A percentile compares a stretch with the other conserved stretches of the same genome.
phyloP scores from a whole-genome alignment of 495 filamentous ascomycete species.

The Lindgomyces ingoldianus region DNA sequence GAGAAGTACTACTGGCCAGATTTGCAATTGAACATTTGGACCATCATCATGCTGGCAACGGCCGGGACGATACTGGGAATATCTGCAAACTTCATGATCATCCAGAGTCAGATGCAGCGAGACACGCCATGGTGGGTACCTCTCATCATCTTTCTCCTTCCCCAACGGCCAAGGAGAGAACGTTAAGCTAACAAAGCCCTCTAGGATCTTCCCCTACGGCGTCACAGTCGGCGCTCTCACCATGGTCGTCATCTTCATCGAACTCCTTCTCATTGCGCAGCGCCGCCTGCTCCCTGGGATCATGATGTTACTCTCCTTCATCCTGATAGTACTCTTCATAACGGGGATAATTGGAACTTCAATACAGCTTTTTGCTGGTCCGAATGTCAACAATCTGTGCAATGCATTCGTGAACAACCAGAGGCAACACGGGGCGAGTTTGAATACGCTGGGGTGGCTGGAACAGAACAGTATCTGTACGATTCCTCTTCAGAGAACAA shows the following conservation, averaged over 20 bases:
- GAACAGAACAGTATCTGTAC: conserved; percentile 85
- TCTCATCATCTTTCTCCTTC: neutral
- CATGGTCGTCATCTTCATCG: conserved; percentile 47
- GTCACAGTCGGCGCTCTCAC: conserved; percentile 54
- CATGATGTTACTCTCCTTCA: conserved; percentile 87
- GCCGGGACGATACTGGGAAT: conserved; percentile 80
- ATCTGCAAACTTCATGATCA: conserved; percentile 78
- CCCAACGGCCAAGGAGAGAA: neutral
- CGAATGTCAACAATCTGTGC: conserved; percentile 79
- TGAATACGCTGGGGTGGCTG: conserved; percentile 79
- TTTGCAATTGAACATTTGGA: conserved; percentile 87
- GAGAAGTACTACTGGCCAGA: conserved; percentile 91
- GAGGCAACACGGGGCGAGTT: conserved; percentile 59
- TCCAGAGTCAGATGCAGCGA: conserved; percentile 70
- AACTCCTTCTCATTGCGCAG: conserved; percentile 52
- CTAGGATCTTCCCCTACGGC: conserved; percentile 93
- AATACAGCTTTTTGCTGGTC: conserved; percentile 82
- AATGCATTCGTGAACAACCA: conserved; percentile 66
- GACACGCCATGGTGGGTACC: conserved; percentile 77
- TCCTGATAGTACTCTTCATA: conserved; percentile 90
- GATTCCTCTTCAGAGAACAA: conserved; percentile 21
- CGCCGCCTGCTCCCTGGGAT: conserved; percentile 83
- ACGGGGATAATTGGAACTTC: conserved; percentile 87
- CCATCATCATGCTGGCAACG: conserved; percentile 80
- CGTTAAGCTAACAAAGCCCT: neutral